phyloP scores from a whole-genome alignment of 352 stramenopile genomes.

The Phytophthora meadii region DNA sequence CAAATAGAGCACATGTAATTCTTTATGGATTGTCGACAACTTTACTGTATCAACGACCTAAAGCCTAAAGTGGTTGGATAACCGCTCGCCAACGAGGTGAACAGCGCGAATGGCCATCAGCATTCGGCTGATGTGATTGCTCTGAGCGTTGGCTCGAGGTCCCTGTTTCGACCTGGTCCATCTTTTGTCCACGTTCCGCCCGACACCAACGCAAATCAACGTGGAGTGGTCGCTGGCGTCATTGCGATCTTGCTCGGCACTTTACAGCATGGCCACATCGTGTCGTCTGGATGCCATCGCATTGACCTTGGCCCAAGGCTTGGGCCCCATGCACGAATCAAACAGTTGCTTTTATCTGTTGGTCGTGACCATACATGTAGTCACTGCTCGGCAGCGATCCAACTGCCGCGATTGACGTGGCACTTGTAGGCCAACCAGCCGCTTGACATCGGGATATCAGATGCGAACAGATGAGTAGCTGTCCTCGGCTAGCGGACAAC shows the following conservation, averaged over 20 bases:
- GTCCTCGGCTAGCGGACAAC: constrained; percentile 4
- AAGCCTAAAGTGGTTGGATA: neutral
- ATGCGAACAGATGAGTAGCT: constrained; percentile 20
- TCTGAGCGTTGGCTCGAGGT: neutral
- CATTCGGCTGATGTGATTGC: constrained; percentile 16
- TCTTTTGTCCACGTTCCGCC: constrained; percentile 31
- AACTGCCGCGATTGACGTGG: constrained; percentile 15
- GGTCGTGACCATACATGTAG: no score
- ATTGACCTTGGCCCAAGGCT: no score
- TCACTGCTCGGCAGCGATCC: no score
- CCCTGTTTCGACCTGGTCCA: neutral
- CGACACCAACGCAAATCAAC: constrained; percentile 26
- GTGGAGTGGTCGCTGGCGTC: constrained; percentile 28
- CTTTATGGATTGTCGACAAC: neutral
- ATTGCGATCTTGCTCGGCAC: constrained; percentile 25
- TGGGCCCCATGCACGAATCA: neutral
- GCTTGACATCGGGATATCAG: constrained; percentile 25
- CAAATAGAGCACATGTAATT: constrained; percentile 6
- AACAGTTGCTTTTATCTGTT: no score
- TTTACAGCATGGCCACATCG: constrained; percentile 29
- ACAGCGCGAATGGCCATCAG: neutral
- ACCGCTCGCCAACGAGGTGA: neutral
- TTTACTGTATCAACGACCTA: no score
- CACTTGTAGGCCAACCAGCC: neutral
- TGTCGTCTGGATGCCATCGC: constrained; percentile 8